A percentile compares a stretch with the other conserved stretches of the same genome.
phyloP scores from a whole-genome alignment of 352 stramenopile genomes.

The Ophiocytium majus region DNA sequence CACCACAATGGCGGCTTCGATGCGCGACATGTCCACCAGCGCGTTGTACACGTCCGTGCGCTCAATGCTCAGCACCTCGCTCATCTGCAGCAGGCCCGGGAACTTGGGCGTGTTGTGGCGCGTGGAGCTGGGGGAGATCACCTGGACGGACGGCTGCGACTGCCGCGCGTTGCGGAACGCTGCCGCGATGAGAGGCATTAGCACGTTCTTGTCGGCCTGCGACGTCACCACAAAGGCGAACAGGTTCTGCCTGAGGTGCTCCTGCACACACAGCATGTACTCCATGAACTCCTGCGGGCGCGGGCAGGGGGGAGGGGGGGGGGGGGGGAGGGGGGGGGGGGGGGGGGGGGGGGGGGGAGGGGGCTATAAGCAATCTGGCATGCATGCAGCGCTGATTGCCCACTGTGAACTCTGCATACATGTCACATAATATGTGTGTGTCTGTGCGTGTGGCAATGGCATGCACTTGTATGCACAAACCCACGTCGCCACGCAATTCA shows the following conservation, averaged over 20 bases:
- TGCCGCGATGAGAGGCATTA: background rate
- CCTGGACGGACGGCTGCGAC: background rate
- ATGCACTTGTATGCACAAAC: too few species aligned
- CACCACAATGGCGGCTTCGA: constrained; percentile 32
- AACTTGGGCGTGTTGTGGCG: background rate
- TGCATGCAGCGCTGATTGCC: too few species aligned
- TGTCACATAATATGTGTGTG: too few species aligned
- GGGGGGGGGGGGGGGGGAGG: too few species aligned
- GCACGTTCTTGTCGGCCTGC: constrained; percentile 26
- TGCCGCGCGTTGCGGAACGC: background rate
- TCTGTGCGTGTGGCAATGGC: too few species aligned
- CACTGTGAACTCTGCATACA: too few species aligned
- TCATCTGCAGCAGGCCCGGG: constrained; percentile 1
- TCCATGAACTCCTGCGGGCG: constrained; percentile 19
- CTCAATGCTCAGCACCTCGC: background rate
- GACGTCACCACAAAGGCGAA: constrained; percentile 31
- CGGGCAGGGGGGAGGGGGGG: too few species aligned
- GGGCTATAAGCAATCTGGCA: too few species aligned
- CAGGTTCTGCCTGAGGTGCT: constrained; percentile 7
- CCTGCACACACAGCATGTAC: constrained; percentile 27
- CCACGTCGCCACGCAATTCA: too few species aligned
- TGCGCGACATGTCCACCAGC: constrained; percentile 34
- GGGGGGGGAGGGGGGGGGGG: too few species aligned
- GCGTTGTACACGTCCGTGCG: constrained; percentile 42
- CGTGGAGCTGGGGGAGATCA: background rate